Conservation (phyloP, 140 eudicot species). For the Eryngium alpinum region DNA sequence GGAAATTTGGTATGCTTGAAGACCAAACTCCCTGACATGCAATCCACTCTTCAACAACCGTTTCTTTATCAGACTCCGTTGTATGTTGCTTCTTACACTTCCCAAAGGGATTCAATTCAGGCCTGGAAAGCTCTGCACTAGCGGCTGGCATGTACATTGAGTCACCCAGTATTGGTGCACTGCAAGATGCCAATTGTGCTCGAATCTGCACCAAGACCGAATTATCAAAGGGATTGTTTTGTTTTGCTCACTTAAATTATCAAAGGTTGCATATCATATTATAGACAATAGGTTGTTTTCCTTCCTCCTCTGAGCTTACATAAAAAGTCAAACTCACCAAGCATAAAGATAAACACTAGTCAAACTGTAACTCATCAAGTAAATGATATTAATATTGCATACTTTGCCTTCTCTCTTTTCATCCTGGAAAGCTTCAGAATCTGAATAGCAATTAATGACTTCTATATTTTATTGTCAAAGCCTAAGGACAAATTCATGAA, state of each 20-base stretch:
- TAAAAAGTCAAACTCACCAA: too few species aligned
- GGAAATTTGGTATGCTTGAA: conserved; percentile 87
- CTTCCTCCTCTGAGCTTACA: too few species aligned
- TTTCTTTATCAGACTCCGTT: conserved; percentile 45
- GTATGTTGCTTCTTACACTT: conserved; percentile 38
- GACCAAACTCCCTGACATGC: conserved; percentile 74
- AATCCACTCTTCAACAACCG: conserved; percentile 69
- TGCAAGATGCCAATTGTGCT: conserved; percentile 89
- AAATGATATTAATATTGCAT: neutral
- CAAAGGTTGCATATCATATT: neutral
- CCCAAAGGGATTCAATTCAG: conserved; percentile 63
- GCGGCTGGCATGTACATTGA: conserved; percentile 92
- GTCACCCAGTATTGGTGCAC: conserved; percentile 94
- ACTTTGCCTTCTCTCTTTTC: neutral
- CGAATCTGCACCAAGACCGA: conserved; percentile 51
- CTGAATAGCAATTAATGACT: neutral
- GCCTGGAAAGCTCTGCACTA: conserved; percentile 48
- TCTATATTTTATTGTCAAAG: neutral
- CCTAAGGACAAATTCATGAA: neutral
- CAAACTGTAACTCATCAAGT: too few species aligned
- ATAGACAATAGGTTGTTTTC: neutral
- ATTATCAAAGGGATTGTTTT: neutral
- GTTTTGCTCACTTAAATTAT: neutral
- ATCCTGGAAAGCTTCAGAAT: neutral
- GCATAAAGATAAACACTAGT: too few species aligned